Conservation (phyloP, 2,329 filamentous ascomycete species). For the Xylaria sp. region DNA sequence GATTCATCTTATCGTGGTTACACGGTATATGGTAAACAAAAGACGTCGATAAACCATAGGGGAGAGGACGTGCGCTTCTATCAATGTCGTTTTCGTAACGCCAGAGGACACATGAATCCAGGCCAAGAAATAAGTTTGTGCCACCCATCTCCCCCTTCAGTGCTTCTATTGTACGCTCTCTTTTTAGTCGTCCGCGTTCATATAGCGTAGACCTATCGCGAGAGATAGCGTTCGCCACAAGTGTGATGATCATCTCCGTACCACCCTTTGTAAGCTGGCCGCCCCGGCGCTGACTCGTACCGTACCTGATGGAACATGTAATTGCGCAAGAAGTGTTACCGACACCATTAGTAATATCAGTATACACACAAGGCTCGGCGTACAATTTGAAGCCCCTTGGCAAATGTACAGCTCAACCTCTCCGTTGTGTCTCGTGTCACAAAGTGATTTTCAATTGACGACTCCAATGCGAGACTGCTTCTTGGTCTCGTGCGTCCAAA, state of each 20-base stretch:
- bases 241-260: not conserved
- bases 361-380: constrained; percentile 1
- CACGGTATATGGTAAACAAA: not conserved
- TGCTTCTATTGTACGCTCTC: not conserved
- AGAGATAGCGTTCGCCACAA: not conserved
- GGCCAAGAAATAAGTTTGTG: constrained; percentile 9
- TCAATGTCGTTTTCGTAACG: constrained; percentile 8
- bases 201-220: not conserved
- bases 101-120: constrained; percentile 5
- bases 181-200: not conserved
- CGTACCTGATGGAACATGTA: not conserved
- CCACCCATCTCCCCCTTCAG: not conserved
- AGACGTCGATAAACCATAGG: too few species aligned
- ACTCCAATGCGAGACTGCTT: not conserved
- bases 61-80: too few species aligned
- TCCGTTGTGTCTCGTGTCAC: not conserved
- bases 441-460: not conserved
- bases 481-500: not conserved
- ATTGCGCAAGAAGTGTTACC: constrained; percentile 4
- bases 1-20: constrained; percentile 1
- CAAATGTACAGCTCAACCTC: not conserved
- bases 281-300: constrained; percentile 21
- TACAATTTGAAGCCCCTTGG: constrained; percentile 20
- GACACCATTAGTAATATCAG: constrained; percentile 4
- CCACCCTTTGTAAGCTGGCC: not conserved